Conservation (phyloP, 495 filamentous ascomycete species). For the Penicillium paxilli region DNA sequence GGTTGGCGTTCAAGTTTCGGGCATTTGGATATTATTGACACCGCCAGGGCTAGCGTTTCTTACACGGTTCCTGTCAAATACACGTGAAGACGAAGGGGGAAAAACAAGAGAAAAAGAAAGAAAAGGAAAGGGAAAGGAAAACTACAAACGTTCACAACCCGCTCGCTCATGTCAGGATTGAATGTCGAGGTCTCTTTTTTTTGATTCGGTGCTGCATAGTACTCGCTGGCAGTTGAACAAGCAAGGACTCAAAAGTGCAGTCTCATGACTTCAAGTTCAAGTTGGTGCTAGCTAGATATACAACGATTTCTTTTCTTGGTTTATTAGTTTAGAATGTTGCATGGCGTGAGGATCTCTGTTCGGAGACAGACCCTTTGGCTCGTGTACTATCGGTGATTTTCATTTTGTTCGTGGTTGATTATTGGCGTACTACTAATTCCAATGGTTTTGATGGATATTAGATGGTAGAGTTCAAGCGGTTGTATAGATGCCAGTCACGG, state of each 20-base stretch:
- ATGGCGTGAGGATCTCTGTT: neutral
- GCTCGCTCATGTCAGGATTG: too few relatives aligned
- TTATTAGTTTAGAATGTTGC: too few relatives aligned
- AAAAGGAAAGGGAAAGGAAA: too few relatives aligned
- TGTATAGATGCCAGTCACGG: conserved; percentile 4
- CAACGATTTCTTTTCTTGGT: neutral
- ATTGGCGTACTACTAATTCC: neutral
- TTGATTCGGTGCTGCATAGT: too few relatives aligned
- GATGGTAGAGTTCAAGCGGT: conserved; percentile 6
- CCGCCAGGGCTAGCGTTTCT: neutral
- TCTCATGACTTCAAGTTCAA: too few relatives aligned
- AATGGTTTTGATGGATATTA: neutral
- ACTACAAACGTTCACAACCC: too few relatives aligned
- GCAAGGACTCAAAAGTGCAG: too few relatives aligned
- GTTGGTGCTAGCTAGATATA: too few relatives aligned
- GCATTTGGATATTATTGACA: neutral
- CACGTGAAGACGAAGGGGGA: too few relatives aligned
- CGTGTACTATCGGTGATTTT: neutral
- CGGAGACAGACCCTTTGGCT: neutral
- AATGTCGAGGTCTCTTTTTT: too few relatives aligned
- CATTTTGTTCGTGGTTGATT: neutral
- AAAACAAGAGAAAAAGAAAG: too few relatives aligned
- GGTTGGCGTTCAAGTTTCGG: neutral
- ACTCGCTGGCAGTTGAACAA: too few relatives aligned
- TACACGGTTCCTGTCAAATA: neutral